Evolutionary conservation across 2,329 filamentous ascomycete species (phyloP).

Genomic region (Stachybotrys chartarum): DNA sequence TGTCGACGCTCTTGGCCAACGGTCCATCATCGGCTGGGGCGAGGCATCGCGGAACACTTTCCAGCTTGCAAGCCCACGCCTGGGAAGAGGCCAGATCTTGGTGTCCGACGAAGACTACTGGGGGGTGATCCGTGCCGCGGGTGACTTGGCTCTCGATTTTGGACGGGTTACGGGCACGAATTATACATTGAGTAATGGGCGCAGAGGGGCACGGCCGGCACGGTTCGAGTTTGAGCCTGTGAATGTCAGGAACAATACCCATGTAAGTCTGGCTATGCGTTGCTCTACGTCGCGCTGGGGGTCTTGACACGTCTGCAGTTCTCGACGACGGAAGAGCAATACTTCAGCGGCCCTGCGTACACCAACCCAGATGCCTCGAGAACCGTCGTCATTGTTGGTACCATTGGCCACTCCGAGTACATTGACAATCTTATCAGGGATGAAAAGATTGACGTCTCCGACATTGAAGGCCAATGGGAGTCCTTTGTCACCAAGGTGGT

Average conservation of each 20-base stretch:
- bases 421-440: constrained; percentile 51
- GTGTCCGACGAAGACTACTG: constrained; percentile 56
- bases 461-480: constrained; percentile 60
- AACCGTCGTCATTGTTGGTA: constrained; percentile 60
- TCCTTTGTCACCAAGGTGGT: constrained; percentile 55
- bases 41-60: neutral
- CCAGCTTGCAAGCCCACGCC: neutral
- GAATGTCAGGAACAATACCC: constrained; percentile 38
- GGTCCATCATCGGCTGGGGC: neutral
- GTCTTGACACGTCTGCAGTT: constrained; percentile 5
- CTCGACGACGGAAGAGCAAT: constrained; percentile 8
- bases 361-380: constrained; percentile 31
- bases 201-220: constrained; percentile 25
- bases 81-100: constrained; percentile 36
- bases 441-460: constrained; percentile 49
- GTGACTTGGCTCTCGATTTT: constrained; percentile 62
- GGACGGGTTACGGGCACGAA: constrained; percentile 63
- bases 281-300: no score
- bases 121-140: constrained; percentile 60
- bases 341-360: constrained; percentile 32
- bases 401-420: constrained; percentile 55
- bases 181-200: constrained; percentile 48
- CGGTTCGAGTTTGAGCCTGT: constrained; percentile 35
- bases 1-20: neutral
- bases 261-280: constrained; percentile 22